phyloP scores from a whole-genome alignment of 306 rosid species.

The Ochetophila trinervis region DNA sequence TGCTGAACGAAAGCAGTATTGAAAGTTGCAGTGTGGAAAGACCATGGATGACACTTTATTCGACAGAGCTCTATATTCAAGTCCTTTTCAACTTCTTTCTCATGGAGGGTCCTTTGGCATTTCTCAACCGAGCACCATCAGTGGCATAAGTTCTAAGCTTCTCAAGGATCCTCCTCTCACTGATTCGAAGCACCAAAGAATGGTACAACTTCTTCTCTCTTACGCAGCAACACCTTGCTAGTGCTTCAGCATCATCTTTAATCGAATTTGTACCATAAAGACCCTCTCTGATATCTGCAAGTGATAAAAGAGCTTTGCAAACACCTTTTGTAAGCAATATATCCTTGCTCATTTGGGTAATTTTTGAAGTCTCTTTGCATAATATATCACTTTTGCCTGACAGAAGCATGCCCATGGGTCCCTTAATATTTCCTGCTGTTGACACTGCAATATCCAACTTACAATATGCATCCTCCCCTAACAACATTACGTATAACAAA shows the following conservation, averaged over 20 bases:
- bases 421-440: slow-evolving; percentile 31
- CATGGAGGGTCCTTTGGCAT: slow-evolving; percentile 24
- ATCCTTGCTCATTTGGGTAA: slow-evolving; percentile 37
- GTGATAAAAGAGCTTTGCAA: slow-evolving; percentile 48
- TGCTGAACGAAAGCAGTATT: background rate
- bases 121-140: slow-evolving; percentile 23
- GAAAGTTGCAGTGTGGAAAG: background rate
- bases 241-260: slow-evolving; percentile 52
- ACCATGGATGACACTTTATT: background rate
- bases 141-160: slow-evolving; percentile 56
- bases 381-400: slow-evolving; percentile 25
- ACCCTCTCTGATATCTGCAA: slow-evolving; percentile 64
- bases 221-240: slow-evolving; percentile 37
- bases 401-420: slow-evolving; percentile 34
- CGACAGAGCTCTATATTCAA: background rate
- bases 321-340: slow-evolving; percentile 51
- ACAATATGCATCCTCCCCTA: slow-evolving; percentile 52
- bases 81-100: slow-evolving; percentile 45
- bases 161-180: slow-evolving; percentile 71
- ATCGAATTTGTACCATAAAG: slow-evolving; percentile 59
- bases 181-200: slow-evolving; percentile 62
- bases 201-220: slow-evolving; percentile 59
- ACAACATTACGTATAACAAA: slow-evolving; percentile 52
- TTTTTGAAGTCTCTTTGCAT: slow-evolving; percentile 18
- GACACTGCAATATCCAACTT: slow-evolving; percentile 54